phyloP scores from a whole-genome alignment of 768 basidiomycete species.

The Polyporus arcularius region DNA sequence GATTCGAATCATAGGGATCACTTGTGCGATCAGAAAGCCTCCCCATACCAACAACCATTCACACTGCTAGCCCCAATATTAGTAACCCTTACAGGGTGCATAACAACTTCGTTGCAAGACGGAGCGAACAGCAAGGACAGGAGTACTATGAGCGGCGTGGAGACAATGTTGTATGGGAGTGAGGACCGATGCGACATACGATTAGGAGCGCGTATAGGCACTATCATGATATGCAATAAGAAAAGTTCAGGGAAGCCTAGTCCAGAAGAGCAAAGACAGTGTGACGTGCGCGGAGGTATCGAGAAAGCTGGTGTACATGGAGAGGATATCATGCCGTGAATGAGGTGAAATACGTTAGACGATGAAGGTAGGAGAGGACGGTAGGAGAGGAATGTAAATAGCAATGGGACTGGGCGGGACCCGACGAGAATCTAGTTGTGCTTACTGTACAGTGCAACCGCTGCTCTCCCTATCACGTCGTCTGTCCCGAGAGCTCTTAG shows the following conservation, averaged over 20 bases:
- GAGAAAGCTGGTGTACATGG: constrained; percentile 19
- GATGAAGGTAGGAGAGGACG: neutral
- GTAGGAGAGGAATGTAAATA: neutral
- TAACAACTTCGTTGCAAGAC: constrained; percentile 15
- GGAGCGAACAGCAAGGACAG: constrained; percentile 12
- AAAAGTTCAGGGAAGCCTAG: constrained; percentile 17
- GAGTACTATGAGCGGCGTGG: constrained; percentile 16
- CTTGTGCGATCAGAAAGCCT: no score
- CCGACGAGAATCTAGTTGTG: neutral
- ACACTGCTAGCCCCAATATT: no score
- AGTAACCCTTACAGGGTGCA: neutral
- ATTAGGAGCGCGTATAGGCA: constrained; percentile 16
- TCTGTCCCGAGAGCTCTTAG: constrained; percentile 34
- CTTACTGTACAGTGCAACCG: constrained; percentile 51
- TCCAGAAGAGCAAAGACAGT: constrained; percentile 20
- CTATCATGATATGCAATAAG: constrained; percentile 19
- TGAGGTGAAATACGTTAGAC: constrained; percentile 7
- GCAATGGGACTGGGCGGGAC: neutral
- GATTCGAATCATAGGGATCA: no score
- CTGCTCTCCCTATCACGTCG: constrained; percentile 35
- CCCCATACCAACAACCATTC: no score
- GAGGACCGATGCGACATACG: constrained; percentile 10
- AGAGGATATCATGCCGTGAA: constrained; percentile 21
- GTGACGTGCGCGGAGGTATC: constrained; percentile 16
- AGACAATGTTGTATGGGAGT: constrained; percentile 6